Evolutionary conservation across 2,329 filamentous ascomycete species (phyloP), one percentile per base, ranked within the genome.

Genomic region (Hypoxylon sp.): DNA sequence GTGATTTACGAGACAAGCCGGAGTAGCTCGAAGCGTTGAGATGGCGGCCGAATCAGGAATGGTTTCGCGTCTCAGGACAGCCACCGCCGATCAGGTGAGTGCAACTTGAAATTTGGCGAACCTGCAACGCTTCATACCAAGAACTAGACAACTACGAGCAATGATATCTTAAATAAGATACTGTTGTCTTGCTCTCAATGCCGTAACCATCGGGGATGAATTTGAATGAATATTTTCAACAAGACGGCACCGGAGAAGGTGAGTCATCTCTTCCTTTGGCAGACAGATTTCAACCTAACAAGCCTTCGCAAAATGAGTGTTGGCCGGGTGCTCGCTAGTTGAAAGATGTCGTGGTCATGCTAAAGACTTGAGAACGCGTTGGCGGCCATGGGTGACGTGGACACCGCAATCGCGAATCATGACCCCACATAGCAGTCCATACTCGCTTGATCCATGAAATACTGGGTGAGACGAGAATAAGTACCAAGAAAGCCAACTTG

Each of bases 301-400:
- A 44, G 7, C 17, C 15, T 15, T 44, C 42, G 56, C 5, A 32
- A 54, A 15, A n/a, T 13, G 35, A 53, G 44, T 60, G 52, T 11
- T 54, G 52, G 35, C 31, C 21, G 55, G 37, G 37, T 17, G 46
- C 51, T 44, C 11, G 42, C 19, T 61, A 54, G 39, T 50, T 47
- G 31, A 54, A 21, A 56, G n/a, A 61, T 58, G 60, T 67, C 60
- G 63, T 71, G 69, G 66, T 55, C 62, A 65, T 60, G 63, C 61
- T 19, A 48, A 19, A 47, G 17, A 31, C 46, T 57, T 55, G 60
- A 54, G 32, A 47, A 58, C 62, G 55, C 56, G 69, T 52, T 67
- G 61, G 58, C 66, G 39, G 60, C 62, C 54, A 55, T 55, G 63
- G 19, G 63, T 71, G 69, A 71, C 69, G 69, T 71, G 69, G 67